Evolutionary conservation across 2,329 filamentous ascomycete genomes (phyloP).

Genomic region (Fusarium dimerum): DNA sequence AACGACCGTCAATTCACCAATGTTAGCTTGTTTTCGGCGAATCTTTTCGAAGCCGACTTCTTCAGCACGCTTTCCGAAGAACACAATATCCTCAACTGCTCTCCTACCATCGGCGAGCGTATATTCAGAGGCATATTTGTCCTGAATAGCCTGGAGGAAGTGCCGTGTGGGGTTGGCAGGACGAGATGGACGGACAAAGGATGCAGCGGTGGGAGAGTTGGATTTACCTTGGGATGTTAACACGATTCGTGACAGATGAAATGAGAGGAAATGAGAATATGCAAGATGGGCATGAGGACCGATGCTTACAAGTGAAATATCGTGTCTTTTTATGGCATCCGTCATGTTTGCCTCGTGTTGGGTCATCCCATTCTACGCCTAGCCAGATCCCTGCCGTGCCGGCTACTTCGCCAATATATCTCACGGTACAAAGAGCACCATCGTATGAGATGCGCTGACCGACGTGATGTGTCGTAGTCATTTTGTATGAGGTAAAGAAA

Average conservation of each 20-base stretch:
- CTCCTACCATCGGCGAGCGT: slow-evolving; percentile 38
- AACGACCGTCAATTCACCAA: slow-evolving; percentile 77
- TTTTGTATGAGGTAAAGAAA: slow-evolving; percentile 21
- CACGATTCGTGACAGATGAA: neutral
- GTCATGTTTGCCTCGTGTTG: slow-evolving; percentile 83
- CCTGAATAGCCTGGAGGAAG: slow-evolving; percentile 77
- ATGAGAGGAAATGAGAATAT: neutral
- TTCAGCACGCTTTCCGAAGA: slow-evolving; percentile 82
- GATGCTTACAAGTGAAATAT: slow-evolving; percentile 76
- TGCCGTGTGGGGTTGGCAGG: slow-evolving; percentile 66
- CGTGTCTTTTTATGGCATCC: slow-evolving; percentile 76
- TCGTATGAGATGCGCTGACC: slow-evolving; percentile 82
- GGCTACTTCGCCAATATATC: slow-evolving; percentile 75
- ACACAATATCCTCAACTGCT: slow-evolving; percentile 55
- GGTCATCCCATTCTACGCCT: slow-evolving; percentile 96
- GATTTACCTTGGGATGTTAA: slow-evolving; percentile 51
- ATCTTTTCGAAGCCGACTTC: slow-evolving; percentile 97
- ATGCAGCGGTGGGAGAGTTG: slow-evolving; percentile 70
- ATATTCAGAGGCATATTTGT: slow-evolving; percentile 76
- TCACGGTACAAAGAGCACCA: slow-evolving; percentile 76
- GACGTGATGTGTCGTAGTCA: slow-evolving; percentile 46
- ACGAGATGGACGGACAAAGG: slow-evolving; percentile 81
- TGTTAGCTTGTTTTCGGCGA: slow-evolving; percentile 71
- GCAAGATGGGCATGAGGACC: neutral
- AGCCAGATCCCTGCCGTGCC: slow-evolving; percentile 82